Evolutionary conservation across 129 eudicot genomes (phyloP), one percentile per base, ranked within the genome.

Genomic region (Tagetes patula): DNA sequence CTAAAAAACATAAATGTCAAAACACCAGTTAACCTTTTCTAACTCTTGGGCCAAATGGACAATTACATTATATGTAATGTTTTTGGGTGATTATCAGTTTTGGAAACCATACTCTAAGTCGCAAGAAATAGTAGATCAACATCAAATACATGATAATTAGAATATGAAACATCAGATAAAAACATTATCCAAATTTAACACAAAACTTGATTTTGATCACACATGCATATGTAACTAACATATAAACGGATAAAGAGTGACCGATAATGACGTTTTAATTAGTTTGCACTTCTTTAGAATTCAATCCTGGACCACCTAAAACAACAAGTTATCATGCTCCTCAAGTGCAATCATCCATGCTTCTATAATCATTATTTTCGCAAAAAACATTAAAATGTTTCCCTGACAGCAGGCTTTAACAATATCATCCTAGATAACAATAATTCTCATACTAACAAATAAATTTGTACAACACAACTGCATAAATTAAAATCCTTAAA

Each of bases 1-100:
- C 93, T 90, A 66, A 52, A 72, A 70, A 46, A 39, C 69, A 84
- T 53, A 77, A 56, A 37, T 9, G 72, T 59, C 11, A 62, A 77
- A 71, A 43, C 33, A 56, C 55, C 45, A 37, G 33, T 58, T 63
- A 78, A 40, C 49, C 66, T 49, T 70, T 41, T 48, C 39, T 5
- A 50, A 71, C 55, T 78, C 63, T 55, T 12, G 69, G 81, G 6
- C 5, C 6, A 10, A 6, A 6, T 8, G 48, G 37, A 69, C 63
- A 60, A 38, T 46, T 36, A 60, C 27, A 41, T 70, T 40, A 3
- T 60, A 4, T n/a, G 48, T n/a, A 30, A 70, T 0, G 6, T 41
- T 36, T 56, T 46, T 13, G 60, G 41, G 9, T 50, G 56, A 61
- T 40, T 52, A 48, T 70, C 33, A 13, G 47, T 55, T 65, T 65